Evolutionary conservation across 1,139 yeast genomes (phyloP).

Genomic region (Hansenula anomala): DNA sequence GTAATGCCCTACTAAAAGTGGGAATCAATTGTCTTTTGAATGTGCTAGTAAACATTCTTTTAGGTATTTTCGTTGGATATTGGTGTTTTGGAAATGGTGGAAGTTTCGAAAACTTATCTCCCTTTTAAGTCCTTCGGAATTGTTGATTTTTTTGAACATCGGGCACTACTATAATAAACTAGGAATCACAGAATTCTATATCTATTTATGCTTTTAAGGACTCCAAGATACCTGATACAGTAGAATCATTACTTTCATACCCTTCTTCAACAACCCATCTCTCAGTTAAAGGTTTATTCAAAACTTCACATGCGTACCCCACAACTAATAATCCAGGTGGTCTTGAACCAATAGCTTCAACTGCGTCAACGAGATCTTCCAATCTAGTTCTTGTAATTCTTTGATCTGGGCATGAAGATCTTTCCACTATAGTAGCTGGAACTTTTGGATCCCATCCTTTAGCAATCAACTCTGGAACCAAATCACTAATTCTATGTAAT

Average conservation of each 20-base stretch:
- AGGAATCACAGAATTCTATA: background rate
- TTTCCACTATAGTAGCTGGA: constrained; percentile 83
- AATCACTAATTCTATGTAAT: constrained; percentile 70
- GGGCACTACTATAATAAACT: background rate
- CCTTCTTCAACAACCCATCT: constrained; percentile 65
- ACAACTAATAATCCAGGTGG: constrained; percentile 91
- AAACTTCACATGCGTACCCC: constrained; percentile 74
- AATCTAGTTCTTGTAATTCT: constrained; percentile 74
- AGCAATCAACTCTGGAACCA: constrained; percentile 53
- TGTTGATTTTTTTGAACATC: background rate
- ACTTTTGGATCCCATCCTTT: constrained; percentile 64
- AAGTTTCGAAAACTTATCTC: background rate
- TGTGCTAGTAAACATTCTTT: background rate
- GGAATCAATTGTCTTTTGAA: constrained; percentile 1
- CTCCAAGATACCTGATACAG: constrained; percentile 4
- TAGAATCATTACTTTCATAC: constrained; percentile 21
- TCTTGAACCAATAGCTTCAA: constrained; percentile 77
- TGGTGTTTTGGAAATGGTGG: too few relatives aligned
- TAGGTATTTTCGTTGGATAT: background rate
- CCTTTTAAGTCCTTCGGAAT: background rate
- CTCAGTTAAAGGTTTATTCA: constrained; percentile 29
- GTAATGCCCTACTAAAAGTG: constrained; percentile 2
- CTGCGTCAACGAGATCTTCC: constrained; percentile 61
- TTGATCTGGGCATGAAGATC: constrained; percentile 94
- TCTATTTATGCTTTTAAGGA: constrained; percentile 4